Percentiles rank a stretch among this genome's conserved stretches.
These are phyloP conservation scores for Vinca major DNA, from an alignment of 305 asterid species.

Conservation along the genomic window DNA sequence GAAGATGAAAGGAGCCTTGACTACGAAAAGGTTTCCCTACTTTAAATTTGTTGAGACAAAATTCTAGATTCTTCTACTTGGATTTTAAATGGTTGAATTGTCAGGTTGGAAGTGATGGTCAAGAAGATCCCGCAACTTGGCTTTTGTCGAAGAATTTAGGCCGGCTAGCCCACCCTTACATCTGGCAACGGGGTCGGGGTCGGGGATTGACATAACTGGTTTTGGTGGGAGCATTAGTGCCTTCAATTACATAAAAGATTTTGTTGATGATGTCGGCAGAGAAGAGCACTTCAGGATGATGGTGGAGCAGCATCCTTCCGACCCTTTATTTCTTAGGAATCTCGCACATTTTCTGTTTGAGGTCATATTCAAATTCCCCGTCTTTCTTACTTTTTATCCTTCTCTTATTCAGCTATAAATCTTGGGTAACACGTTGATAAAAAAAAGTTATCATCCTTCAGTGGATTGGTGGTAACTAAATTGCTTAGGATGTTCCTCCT, in stretches of 20 bases:
- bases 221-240: conserved; percentile 16
- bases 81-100: conserved; percentile 3
- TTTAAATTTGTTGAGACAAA: neutral
- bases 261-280: conserved; percentile 16
- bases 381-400: neutral
- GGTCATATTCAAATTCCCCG: conserved; percentile 27
- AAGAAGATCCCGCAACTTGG: conserved; percentile 15
- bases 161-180: conserved; percentile 62
- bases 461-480: too few species aligned
- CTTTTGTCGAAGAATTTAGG: conserved; percentile 30
- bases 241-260: conserved; percentile 14
- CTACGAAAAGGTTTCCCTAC: conserved; percentile 21
- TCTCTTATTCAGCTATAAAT: neutral
- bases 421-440: neutral
- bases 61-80: conserved; percentile 2
- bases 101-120: conserved; percentile 33
- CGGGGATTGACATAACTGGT: conserved; percentile 35
- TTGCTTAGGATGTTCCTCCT: too few species aligned
- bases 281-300: conserved; percentile 50
- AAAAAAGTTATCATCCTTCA: too few species aligned
- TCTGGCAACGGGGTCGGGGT: conserved; percentile 69
- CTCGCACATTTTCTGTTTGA: conserved; percentile 53
- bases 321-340: conserved; percentile 40
- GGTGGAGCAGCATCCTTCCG: conserved; percentile 57
- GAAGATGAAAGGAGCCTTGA: conserved; percentile 38